Evolutionary conservation across 164 flowering plant species (phyloP), one percentile per base, ranked within the genome.

Genomic region (Buxus sempervirens): DNA sequence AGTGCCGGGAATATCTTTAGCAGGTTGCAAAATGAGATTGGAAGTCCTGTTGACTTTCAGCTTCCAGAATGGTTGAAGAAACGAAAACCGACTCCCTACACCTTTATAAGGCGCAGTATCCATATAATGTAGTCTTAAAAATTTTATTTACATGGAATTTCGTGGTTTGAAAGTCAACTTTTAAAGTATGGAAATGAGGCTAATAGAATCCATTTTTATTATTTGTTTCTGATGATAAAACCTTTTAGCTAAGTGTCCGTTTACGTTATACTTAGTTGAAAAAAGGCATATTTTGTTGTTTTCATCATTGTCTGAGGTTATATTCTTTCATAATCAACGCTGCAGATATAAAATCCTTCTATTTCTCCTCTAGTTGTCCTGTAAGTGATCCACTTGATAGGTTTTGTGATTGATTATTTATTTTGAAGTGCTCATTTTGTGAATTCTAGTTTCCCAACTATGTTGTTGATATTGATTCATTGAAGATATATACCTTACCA

Each of bases 71-170:
- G 80, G 79, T 70, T 82, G 64, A 82, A 73, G 72, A 86, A 85
- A 38, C 74, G 72, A 78, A 82, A 84, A 69, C 72, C 88, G 24
- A 75, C 68, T 5, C 76, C 88, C 0, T 89, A 86, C 76, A 81
- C 76, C 53, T 79, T 66, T 63, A 91, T 91, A 54, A 84, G 69
- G 78, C 91, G 93, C 82, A 91, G 97, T 91, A 91, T 91, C 95
- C 92, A 58, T 70, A 20, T 41, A 14, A 7, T 53, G 54, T 36
- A 26, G 13, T 62, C 58, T 58, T 18, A 32, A 62, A 32, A 5
- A 19, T 32, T 55, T 24, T 61, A 14, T 54, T 60, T 24, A 3
- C 20, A 2, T 62, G 3, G 22, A 42, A n/a, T 38, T 38, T 58
- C 68, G 7, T 4, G 23, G 51, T 15, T n/a, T 45, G 58, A 55